phyloP scores from a whole-genome alignment of 2,329 filamentous ascomycete genomes.

The Alternaria postmessia region DNA sequence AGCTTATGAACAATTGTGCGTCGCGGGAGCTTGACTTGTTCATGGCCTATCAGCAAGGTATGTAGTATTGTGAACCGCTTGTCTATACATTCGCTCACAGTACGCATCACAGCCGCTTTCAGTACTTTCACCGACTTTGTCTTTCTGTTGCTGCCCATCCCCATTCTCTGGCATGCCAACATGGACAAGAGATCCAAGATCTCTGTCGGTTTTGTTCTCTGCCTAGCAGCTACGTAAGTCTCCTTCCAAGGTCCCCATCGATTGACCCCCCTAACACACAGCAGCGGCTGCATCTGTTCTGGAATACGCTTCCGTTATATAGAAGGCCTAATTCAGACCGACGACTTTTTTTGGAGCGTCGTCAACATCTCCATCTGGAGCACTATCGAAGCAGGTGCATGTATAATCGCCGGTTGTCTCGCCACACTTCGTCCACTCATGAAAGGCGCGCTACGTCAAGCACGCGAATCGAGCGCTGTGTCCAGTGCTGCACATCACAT shows the following conservation, averaged over 20 bases:
- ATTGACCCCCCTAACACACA: slow-evolving; percentile 18
- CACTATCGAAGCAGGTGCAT: slow-evolving; percentile 45
- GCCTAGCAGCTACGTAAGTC: slow-evolving; percentile 53
- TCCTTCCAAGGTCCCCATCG: neutral
- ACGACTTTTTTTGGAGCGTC: slow-evolving; percentile 58
- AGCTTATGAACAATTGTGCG: slow-evolving; percentile 52
- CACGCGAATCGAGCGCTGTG: neutral
- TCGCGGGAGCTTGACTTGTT: slow-evolving; percentile 58
- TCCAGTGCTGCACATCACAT: slow-evolving; percentile 8
- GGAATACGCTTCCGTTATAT: slow-evolving; percentile 61
- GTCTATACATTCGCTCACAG: neutral
- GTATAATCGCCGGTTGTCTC: slow-evolving; percentile 60
- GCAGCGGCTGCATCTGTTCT: slow-evolving; percentile 63
- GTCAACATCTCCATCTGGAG: slow-evolving; percentile 56
- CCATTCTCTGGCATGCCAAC: slow-evolving; percentile 64
- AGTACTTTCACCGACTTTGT: slow-evolving; percentile 44
- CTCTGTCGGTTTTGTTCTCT: slow-evolving; percentile 62
- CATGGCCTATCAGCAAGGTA: slow-evolving; percentile 56
- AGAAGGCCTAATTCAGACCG: slow-evolving; percentile 50
- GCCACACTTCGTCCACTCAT: slow-evolving; percentile 62
- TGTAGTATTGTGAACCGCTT: neutral
- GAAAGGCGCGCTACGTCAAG: slow-evolving; percentile 21
- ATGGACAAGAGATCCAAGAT: slow-evolving; percentile 63
- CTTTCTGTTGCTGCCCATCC: slow-evolving; percentile 49
- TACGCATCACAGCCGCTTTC: slow-evolving; percentile 28